Conservation (phyloP, 176 grass and related monocot genomes). For the Aegilops umbellulata region DNA sequence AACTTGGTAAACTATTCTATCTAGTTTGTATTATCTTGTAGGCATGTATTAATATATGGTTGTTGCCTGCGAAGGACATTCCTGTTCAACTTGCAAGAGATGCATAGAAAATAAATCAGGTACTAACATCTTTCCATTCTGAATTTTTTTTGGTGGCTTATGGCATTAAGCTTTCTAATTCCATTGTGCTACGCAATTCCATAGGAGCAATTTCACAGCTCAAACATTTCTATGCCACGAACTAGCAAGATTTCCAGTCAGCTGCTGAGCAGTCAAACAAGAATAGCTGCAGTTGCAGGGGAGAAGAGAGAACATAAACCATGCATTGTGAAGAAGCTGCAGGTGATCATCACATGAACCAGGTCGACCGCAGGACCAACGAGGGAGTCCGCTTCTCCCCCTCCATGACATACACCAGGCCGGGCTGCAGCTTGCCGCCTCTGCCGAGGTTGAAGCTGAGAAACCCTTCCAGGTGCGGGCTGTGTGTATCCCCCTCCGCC, state of each 20-base stretch:
- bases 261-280: neutral
- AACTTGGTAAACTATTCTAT: neutral
- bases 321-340: neutral
- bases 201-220: neutral
- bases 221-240: neutral
- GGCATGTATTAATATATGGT: too few species aligned
- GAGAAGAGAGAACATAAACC: neutral
- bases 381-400: slow-evolving; percentile 37
- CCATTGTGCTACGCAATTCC: neutral
- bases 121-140: too few species aligned
- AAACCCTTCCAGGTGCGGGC: slow-evolving; percentile 53
- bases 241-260: neutral
- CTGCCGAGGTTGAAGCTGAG: slow-evolving; percentile 74
- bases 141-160: too few species aligned
- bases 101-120: too few species aligned
- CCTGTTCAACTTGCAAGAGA: too few species aligned
- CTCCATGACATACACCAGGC: slow-evolving; percentile 44
- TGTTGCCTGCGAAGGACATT: too few species aligned
- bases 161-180: too few species aligned
- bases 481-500: slow-evolving; percentile 21
- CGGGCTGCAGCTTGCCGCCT: slow-evolving; percentile 70
- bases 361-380: slow-evolving; percentile 63
- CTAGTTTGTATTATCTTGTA: neutral
- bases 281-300: neutral
- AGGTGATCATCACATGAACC: slow-evolving; percentile 55